phyloP scores from a whole-genome alignment of 2,329 filamentous ascomycete species.

The Fusarium sulawesiense region DNA sequence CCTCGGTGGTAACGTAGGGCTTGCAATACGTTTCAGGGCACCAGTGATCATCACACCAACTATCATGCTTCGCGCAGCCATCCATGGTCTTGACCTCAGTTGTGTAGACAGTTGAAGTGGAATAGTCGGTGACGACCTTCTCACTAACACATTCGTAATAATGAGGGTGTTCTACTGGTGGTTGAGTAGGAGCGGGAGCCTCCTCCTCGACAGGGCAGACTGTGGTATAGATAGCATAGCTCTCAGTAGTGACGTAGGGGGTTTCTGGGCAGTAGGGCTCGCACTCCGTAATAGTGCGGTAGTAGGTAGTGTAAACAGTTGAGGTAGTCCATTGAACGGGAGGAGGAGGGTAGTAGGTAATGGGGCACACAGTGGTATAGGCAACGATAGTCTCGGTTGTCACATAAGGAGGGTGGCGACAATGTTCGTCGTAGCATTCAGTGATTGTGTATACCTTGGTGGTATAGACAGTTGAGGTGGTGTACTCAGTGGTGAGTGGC shows the following conservation, averaged over 20 bases:
- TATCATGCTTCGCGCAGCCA: not conserved
- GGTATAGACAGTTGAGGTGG: constrained; percentile 21
- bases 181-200: not conserved
- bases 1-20: not conserved
- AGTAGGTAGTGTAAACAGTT: constrained; percentile 29
- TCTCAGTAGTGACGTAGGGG: constrained; percentile 7
- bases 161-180: not conserved
- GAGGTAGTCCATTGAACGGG: constrained; percentile 18
- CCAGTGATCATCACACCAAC: not conserved
- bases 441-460: constrained; percentile 23
- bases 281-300: constrained; percentile 34
- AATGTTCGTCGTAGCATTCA: constrained; percentile 6
- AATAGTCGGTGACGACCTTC: constrained; percentile 18
- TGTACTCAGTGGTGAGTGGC: not conserved
- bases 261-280: not conserved
- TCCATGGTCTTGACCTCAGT: constrained; percentile 28
- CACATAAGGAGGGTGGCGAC: constrained; percentile 6
- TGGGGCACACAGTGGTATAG: constrained; percentile 18
- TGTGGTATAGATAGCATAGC: constrained; percentile 28
- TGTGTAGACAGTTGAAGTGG: constrained; percentile 24
- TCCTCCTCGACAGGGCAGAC: constrained; percentile 17
- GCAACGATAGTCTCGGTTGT: constrained; percentile 21
- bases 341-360: not conserved
- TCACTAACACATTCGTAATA: not conserved
- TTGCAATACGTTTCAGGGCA: not conserved